Base-by-base conservation (phyloP, 208 protist species). In the Wallacemonas sp. region DNA sequence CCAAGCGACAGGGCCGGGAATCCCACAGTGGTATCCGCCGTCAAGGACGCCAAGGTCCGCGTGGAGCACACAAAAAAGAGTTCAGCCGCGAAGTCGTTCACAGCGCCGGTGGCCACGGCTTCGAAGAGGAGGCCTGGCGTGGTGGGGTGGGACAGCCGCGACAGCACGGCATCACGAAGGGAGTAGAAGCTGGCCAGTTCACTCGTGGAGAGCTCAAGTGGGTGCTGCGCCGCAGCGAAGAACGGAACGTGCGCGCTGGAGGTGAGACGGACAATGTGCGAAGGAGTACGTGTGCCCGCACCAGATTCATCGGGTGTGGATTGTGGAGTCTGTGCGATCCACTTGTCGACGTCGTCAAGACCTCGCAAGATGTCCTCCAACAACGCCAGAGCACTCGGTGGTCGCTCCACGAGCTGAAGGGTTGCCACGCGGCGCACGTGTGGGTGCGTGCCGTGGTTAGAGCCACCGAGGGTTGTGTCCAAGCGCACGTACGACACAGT, bases 31-130 rank as follows among this genome's bases (percentile, higher is more conserved):
- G 33, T 36, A 17, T 30, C 46, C 1, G 44, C 24, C 3, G 34
- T 44, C 44, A 44, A 0, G 8, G 28, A n/a, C 30, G 42, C 1
- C 19, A 59, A 70, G 62, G 21, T 36, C 74, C 86, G 82, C 47
- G 73, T 63, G 12, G 62, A 39, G 69, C 87, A 94, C 2, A 84
- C 75, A 41, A 94, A 81, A 68, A 94, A 89, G n/a, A 94, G 62
- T 45, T 94, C 87, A 1, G 87, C 87, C 2, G 81, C 81, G 55
- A 94, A 83, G 65, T 94, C 84, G 15, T 47, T 46, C 24, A 89
- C 73, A n/a, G 47, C 17, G 31, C 68, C 70, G 9, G 56, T 34
- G 34, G 61, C 79, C 15, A 76, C 49, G 26, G 76, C 79, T 11
- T 76, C 76, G 46, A 85, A 80, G 14, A 33, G 6, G 66, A n/a